Base-by-base conservation (phyloP, 73 alveolate species). In the Paramecium bursaria region DNA sequence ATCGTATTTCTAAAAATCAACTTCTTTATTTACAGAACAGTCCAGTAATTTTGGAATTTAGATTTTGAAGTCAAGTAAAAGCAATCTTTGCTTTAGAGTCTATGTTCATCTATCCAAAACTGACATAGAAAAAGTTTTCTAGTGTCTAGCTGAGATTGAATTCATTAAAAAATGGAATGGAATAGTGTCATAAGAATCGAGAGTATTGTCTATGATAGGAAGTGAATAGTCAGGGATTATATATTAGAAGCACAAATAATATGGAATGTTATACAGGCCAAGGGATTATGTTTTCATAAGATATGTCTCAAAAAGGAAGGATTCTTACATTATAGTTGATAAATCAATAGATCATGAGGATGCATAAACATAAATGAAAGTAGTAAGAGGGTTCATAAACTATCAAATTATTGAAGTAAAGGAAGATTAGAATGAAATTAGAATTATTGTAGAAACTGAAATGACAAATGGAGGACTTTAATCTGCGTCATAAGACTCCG, bases 311-410 rank as follows among this genome's bases (percentile, higher is more conserved):
- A 46, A 23, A 14, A 79, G 76, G 46, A 74, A 57, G 5, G 53
- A 54, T 4, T 67, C 30, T 2, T 48, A 49, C 10, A 13, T 50
- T 15, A 50, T 79, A 23, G 57, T 79, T 0, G 89, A 79, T 54
- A 79, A 79, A 53, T 79, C 89, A 11, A 79, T 79, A 0, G 89
- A 79, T 46, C 30, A 52, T 23, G 89, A 79, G 5, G 76, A 49
- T 7, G 67, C 76, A 4, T 82, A 80, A 3, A 21, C 60, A 7
- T 53, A 50, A 5, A 19, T 79, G 48, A 53, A 48, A 21, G 76
- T 79, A 3, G 73, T 79, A 31, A 61, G 89, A 13, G 89, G 89
- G 10, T 80, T 53, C 31, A 79, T 79, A 15, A 67, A 67, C 44
- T 67, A 67, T 44, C 27, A 67, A 11, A 11, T 67, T 0, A 67